Percentiles rank a stretch among this genome's conserved stretches.
These are phyloP conservation scores for Stephanodiscus triporus DNA, from an alignment of 108 stramenopile species.

Conservation along the genomic window DNA sequence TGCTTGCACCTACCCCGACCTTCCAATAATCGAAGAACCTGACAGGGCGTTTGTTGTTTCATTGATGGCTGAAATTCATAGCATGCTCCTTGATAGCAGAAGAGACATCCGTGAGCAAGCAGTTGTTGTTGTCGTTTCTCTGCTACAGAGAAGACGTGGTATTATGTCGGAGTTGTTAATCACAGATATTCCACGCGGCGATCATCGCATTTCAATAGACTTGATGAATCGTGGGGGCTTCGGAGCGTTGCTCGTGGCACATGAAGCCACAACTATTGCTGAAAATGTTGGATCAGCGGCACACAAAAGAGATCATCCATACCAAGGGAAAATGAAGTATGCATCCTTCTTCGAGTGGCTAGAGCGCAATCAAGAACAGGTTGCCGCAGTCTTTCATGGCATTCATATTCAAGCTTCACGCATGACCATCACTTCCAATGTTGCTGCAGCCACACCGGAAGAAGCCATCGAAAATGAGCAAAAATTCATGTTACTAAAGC, in stretches of 20 bases:
- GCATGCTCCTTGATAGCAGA: constrained; percentile 60
- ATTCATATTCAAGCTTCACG: constrained; percentile 59
- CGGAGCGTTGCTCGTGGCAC: constrained; percentile 74
- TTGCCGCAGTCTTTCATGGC: constrained; percentile 72
- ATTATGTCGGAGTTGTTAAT: constrained; percentile 83
- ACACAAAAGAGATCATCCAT: constrained; percentile 3
- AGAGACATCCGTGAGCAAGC: constrained; percentile 64
- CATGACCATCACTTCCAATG: constrained; percentile 54
- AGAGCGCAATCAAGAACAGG: constrained; percentile 62
- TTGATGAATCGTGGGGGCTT: constrained; percentile 86
- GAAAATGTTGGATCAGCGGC: constrained; percentile 48
- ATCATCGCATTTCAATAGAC: constrained; percentile 68
- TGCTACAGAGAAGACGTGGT: constrained; percentile 63
- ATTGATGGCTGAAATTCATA: constrained; percentile 72
- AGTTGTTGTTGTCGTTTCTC: constrained; percentile 64
- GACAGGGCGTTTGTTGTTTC: constrained; percentile 69
- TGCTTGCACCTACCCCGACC: constrained; percentile 65
- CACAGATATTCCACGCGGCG: constrained; percentile 60
- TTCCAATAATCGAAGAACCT: constrained; percentile 65
- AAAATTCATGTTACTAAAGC: constrained; percentile 66
- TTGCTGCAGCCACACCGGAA: constrained; percentile 59
- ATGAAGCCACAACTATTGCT: constrained; percentile 69
- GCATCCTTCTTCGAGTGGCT: constrained; percentile 87
- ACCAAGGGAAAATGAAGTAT: constrained; percentile 57
- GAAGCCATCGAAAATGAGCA: constrained; percentile 86